A percentile compares a stretch with the other conserved stretches of the same genome.
Conservation (phyloP, 2,329 filamentous ascomycete genomes). For the Calonectria ilicicola region DNA sequence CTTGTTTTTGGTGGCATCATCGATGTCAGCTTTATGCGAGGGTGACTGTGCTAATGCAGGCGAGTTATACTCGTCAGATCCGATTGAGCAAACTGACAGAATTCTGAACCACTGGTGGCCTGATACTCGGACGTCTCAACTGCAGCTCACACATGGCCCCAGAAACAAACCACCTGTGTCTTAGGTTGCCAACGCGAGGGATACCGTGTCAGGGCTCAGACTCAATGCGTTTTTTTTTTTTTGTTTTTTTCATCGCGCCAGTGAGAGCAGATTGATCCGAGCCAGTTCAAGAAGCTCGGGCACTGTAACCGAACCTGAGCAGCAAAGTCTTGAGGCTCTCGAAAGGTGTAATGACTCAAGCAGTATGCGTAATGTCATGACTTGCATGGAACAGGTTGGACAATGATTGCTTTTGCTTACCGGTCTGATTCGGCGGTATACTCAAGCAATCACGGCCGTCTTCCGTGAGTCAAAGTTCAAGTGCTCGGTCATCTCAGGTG, state of each 20-base stretch:
- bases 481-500: constrained; percentile 18
- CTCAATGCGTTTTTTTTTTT: constrained; percentile 24
- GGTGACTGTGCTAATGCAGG: constrained; percentile 28
- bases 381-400: constrained; percentile 7
- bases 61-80: constrained; percentile 25
- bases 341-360: constrained; percentile 14
- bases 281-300: constrained; percentile 28
- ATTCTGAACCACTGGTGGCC: constrained; percentile 25
- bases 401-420: constrained; percentile 6
- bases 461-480: neutral
- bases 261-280: constrained; percentile 20
- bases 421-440: neutral
- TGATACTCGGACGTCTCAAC: constrained; percentile 21
- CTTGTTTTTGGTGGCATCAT: constrained; percentile 31
- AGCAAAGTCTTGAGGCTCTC: constrained; percentile 17
- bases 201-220: constrained; percentile 30
- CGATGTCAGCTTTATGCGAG: constrained; percentile 33
- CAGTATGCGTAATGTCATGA: constrained; percentile 12
- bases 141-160: constrained; percentile 25
- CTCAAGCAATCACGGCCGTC: neutral
- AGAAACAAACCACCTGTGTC: constrained; percentile 15
- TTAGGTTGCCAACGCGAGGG: constrained; percentile 24
- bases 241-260: constrained; percentile 11
- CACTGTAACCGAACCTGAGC: constrained; percentile 6
- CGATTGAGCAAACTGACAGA: constrained; percentile 13